A percentile compares a stretch with the other conserved stretches of the same genome.
Conservation (phyloP, 176 grass and related monocot genomes). For the sorghum (Sorghum bicolor) region DNA sequence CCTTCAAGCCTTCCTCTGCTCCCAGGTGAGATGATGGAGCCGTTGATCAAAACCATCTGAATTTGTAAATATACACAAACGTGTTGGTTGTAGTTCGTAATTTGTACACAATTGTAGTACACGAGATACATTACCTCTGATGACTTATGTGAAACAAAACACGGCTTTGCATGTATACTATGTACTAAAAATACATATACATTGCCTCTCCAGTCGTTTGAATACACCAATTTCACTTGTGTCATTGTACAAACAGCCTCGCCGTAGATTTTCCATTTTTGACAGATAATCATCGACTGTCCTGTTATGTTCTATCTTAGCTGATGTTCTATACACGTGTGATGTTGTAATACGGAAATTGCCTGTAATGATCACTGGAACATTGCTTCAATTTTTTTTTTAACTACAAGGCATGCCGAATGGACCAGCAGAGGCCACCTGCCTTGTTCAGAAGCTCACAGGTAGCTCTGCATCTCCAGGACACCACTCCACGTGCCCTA, state of each 20-base stretch:
- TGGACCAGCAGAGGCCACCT: not conserved
- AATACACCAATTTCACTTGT: not conserved
- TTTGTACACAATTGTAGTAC: not conserved
- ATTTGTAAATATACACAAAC: conserved; percentile 10
- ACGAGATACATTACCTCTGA: not conserved
- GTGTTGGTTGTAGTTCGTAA: not conserved
- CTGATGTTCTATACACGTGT: not conserved
- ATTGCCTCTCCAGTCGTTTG: not conserved
- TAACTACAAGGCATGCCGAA: not conserved
- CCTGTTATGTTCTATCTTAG: not conserved
- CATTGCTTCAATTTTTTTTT: not conserved
- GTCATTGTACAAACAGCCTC: not conserved
- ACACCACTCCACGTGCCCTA: not conserved
- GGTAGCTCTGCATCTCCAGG: not conserved
- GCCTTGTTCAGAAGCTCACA: not conserved
- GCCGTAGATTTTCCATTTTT: not conserved
- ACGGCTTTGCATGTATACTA: not conserved
- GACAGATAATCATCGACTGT: too few relatives aligned
- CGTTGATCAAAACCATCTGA: not conserved
- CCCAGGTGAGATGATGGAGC: conserved; percentile 3
- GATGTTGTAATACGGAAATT: not conserved
- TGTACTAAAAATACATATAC: not conserved
- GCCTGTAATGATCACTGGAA: not conserved
- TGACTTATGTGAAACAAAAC: not conserved
- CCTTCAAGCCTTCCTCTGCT: conserved; percentile 40